phyloP scores from a whole-genome alignment of 371 early-diverging fungal species.

The Saksenaea oblongispora region DNA sequence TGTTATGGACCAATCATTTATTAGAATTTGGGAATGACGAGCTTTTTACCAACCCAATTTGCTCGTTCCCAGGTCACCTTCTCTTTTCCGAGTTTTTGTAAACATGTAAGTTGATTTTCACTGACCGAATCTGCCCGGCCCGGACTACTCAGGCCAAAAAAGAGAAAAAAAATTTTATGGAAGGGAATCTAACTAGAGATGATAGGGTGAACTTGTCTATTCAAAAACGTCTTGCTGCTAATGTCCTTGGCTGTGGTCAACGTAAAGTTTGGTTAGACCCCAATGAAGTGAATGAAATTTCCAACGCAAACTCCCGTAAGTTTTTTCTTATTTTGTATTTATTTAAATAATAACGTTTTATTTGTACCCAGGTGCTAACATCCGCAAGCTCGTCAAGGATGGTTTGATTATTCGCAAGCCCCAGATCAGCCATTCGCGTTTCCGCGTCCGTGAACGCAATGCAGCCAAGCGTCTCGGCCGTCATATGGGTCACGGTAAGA shows the following conservation, averaged over 20 bases:
- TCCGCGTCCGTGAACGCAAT: conserved; percentile 88
- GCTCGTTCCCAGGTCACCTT: conserved; percentile 1
- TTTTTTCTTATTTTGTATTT: background rate
- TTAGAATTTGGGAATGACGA: background rate
- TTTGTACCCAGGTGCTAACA: conserved; percentile 4
- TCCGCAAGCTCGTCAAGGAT: conserved; percentile 25
- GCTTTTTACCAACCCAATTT: conserved; percentile 6
- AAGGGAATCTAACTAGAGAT: background rate
- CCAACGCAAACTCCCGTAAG: background rate
- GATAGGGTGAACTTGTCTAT: conserved; percentile 74
- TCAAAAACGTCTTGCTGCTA: conserved; percentile 60
- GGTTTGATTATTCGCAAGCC: conserved; percentile 40
- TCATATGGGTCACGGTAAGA: conserved; percentile 97
- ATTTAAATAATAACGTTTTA: background rate
- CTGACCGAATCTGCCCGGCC: conserved; percentile 7
- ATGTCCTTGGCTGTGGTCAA: conserved; percentile 91
- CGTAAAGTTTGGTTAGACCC: conserved; percentile 99
- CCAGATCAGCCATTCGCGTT: conserved; percentile 88
- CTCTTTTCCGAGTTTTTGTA: conserved; percentile 13
- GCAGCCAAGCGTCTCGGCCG: conserved; percentile 98
- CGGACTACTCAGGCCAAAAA: background rate
- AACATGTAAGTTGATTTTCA: conserved; percentile 14
- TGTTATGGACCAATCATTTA: background rate
- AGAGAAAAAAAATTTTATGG: conserved; percentile 3
- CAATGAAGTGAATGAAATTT: conserved; percentile 72